These are phyloP conservation scores for Fusarium sp. DNA, from an alignment of 2,329 filamentous ascomycete species.

Conservation along the genomic window DNA sequence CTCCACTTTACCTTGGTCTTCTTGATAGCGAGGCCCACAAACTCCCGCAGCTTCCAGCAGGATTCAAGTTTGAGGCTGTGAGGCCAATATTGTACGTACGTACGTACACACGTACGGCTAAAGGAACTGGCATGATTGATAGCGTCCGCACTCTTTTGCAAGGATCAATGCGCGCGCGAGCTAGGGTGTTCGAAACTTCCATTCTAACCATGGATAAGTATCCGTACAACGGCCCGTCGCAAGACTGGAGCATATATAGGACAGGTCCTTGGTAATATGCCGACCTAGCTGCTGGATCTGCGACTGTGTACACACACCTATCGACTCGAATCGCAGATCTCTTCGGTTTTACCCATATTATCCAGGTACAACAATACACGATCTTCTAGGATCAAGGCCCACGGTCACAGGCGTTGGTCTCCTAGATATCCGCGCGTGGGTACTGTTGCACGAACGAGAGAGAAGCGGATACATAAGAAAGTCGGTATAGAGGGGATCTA, in stretches of 20 bases:
- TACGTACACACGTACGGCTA: slow-evolving; percentile 1
- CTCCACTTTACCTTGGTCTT: slow-evolving; percentile 44
- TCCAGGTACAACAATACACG: slow-evolving; percentile 25
- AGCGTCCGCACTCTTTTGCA: slow-evolving; percentile 10
- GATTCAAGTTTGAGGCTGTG: slow-evolving; percentile 26
- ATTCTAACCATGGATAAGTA: slow-evolving; percentile 15
- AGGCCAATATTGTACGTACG: slow-evolving; percentile 19
- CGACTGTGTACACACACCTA: slow-evolving; percentile 12
- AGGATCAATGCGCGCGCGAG: slow-evolving; percentile 28
- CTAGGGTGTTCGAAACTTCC: slow-evolving; percentile 27
- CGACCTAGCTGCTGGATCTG: slow-evolving; percentile 13
- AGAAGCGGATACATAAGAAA: slow-evolving; percentile 32
- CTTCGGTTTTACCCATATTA: slow-evolving; percentile 23
- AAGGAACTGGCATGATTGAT: slow-evolving; percentile 22
- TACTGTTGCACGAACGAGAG: slow-evolving; percentile 43
- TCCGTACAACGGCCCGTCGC: slow-evolving; percentile 1
- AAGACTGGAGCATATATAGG: slow-evolving; percentile 32
- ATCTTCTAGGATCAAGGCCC: slow-evolving; percentile 30
- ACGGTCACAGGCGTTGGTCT: slow-evolving; percentile 21
- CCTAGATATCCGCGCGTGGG: slow-evolving; percentile 41
- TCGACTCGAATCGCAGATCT: slow-evolving; percentile 39
- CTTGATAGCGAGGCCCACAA: slow-evolving; percentile 33
- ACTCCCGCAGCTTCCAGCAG: slow-evolving; percentile 35
- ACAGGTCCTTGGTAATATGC: slow-evolving; percentile 36
- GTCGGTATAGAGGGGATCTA: slow-evolving; percentile 30